phyloP scores from a whole-genome alignment of 2,329 filamentous ascomycete species.

The Didymella keratinophila region DNA sequence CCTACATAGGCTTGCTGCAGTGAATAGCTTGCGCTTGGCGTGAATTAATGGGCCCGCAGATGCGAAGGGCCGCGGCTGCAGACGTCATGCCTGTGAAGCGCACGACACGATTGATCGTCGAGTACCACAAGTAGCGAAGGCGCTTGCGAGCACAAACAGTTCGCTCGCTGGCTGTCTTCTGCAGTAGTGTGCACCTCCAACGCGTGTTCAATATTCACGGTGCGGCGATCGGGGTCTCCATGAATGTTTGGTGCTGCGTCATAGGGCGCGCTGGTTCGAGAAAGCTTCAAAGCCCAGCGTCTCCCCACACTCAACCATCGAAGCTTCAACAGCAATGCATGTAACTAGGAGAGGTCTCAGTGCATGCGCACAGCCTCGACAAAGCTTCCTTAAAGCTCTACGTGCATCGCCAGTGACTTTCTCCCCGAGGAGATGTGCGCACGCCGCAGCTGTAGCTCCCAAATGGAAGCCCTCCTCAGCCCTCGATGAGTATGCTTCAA shows the following conservation, averaged over 20 bases:
- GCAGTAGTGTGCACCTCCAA: not conserved
- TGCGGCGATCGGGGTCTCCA: slow-evolving; percentile 14
- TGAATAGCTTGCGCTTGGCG: slow-evolving; percentile 18
- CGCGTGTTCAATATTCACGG: not conserved
- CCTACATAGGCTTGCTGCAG: slow-evolving; percentile 18
- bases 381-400: slow-evolving; percentile 21
- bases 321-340: slow-evolving; percentile 34
- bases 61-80: slow-evolving; percentile 13
- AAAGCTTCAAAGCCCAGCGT: slow-evolving; percentile 19
- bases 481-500: slow-evolving; percentile 63
- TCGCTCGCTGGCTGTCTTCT: not conserved
- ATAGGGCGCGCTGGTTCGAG: slow-evolving; percentile 14
- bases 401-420: not conserved
- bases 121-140: slow-evolving; percentile 5
- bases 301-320: slow-evolving; percentile 26
- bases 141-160: slow-evolving; percentile 1
- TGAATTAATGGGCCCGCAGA: slow-evolving; percentile 7
- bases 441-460: slow-evolving; percentile 53
- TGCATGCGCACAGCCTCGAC: slow-evolving; percentile 15
- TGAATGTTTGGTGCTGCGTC: slow-evolving; percentile 11
- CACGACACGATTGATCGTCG: slow-evolving; percentile 1
- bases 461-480: slow-evolving; percentile 66
- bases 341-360: slow-evolving; percentile 16
- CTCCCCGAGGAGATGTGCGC: slow-evolving; percentile 22
- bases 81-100: slow-evolving; percentile 18